Evolutionary conservation across 129 eudicot genomes (phyloP).

Genomic region (Silybum marianum): DNA sequence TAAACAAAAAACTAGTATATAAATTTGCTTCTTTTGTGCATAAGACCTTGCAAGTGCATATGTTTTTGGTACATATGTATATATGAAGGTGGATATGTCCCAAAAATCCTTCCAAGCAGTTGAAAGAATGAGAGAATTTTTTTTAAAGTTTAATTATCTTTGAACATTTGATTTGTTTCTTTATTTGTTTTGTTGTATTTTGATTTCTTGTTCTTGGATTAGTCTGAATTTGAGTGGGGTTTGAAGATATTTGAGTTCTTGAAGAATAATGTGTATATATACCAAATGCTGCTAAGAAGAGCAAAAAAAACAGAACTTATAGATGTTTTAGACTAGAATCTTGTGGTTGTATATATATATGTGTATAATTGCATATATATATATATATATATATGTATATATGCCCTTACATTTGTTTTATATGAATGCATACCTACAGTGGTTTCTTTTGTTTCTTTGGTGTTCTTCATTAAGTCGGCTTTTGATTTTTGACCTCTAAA

Average conservation of each 20-base stretch:
- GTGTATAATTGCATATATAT: not conserved
- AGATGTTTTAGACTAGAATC: not conserved
- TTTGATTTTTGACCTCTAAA: not conserved
- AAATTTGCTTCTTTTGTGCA: constrained; percentile 29
- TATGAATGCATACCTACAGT: not conserved
- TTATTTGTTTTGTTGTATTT: not conserved
- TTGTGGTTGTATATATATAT: not conserved
- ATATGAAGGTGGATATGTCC: constrained; percentile 14
- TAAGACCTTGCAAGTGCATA: constrained; percentile 41
- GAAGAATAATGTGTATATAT: constrained; percentile 8
- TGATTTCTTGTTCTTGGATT: constrained; percentile 18
- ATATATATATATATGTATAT: not conserved
- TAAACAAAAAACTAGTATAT: constrained; percentile 20
- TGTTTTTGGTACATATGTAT: constrained; percentile 31
- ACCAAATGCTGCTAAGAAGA: constrained; percentile 9
- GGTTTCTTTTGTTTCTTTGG: not conserved
- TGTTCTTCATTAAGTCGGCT: not conserved
- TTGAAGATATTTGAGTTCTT: constrained; percentile 10
- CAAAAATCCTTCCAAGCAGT: constrained; percentile 24
- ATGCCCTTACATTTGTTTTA: not conserved
- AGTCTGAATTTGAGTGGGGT: constrained; percentile 14
- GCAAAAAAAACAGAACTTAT: constrained; percentile 10
- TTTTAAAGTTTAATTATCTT: not conserved
- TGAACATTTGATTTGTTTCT: constrained; percentile 13
- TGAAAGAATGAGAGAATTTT: constrained; percentile 3